Percentiles rank a stretch among this genome's conserved stretches.
These are phyloP conservation scores for Amphibolis antarctica DNA, from an alignment of 106 monocot species.

Conservation along the genomic window DNA sequence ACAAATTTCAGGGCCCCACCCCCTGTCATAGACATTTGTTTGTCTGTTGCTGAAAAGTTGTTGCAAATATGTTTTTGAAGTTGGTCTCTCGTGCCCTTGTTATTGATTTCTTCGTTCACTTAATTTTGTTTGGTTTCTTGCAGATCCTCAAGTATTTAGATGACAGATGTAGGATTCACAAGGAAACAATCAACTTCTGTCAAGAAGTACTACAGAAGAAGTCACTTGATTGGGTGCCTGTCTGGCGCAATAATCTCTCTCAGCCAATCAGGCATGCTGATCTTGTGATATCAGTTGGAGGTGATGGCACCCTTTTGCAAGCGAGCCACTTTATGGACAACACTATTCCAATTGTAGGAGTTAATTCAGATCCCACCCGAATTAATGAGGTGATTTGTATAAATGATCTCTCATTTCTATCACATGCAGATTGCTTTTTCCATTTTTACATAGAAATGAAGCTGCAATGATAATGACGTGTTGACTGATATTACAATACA, in stretches of 20 bases:
- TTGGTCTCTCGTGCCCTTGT: not conserved
- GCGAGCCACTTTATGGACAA: slow-evolving; percentile 77
- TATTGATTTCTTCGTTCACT: not conserved
- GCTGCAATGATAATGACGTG: too few species aligned
- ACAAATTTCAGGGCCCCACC: too few species aligned
- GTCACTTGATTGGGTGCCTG: slow-evolving; percentile 45
- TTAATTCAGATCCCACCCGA: slow-evolving; percentile 91
- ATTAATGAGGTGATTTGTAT: slow-evolving; percentile 41
- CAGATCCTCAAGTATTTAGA: slow-evolving; percentile 72
- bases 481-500: too few species aligned
- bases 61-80: not conserved
- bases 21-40: not conserved
- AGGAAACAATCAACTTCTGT: slow-evolving; percentile 59
- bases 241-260: slow-evolving; percentile 46
- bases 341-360: slow-evolving; percentile 67
- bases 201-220: slow-evolving; percentile 46
- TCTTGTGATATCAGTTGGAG: slow-evolving; percentile 83
- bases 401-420: not conserved
- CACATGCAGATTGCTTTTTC: not conserved
- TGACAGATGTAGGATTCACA: slow-evolving; percentile 77
- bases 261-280: slow-evolving; percentile 52
- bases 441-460: too few species aligned
- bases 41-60: not conserved
- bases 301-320: slow-evolving; percentile 84
- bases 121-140: not conserved